Evolutionary conservation across 2,329 filamentous ascomycete genomes (phyloP).

Genomic region (Exophiala viscosa): DNA sequence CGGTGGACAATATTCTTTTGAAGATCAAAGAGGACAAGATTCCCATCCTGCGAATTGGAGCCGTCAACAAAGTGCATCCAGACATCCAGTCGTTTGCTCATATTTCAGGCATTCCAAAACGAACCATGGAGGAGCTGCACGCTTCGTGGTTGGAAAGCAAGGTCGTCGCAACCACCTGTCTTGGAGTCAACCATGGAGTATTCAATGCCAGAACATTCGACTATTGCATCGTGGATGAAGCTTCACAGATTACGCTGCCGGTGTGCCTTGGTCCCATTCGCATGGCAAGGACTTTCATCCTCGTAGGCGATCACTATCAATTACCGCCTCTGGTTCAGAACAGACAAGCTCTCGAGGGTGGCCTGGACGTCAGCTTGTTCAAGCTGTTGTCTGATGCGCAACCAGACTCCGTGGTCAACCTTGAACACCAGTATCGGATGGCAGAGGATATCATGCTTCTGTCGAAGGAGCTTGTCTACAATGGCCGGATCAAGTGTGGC

Average conservation of each 20-base stretch:
- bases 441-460: conserved; percentile 94
- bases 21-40: conserved; percentile 80
- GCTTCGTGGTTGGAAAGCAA: conserved; percentile 79
- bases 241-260: conserved; percentile 92
- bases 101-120: conserved; percentile 69
- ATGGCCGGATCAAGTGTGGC: conserved; percentile 85
- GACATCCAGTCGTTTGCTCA: conserved; percentile 83
- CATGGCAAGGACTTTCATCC: conserved; percentile 85
- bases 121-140: conserved; percentile 77
- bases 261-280: conserved; percentile 92
- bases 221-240: conserved; percentile 97
- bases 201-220: conserved; percentile 90
- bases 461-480: conserved; percentile 89
- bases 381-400: conserved; percentile 87
- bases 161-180: conserved; percentile 90
- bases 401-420: conserved; percentile 79
- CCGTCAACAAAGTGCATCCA: conserved; percentile 77
- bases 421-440: conserved; percentile 98
- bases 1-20: conserved; percentile 94
- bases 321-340: conserved; percentile 92
- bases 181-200: conserved; percentile 83
- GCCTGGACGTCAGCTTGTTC: conserved; percentile 89
- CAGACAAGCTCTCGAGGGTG: conserved; percentile 77
- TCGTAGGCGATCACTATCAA: conserved; percentile 96
- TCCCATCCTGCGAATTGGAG: conserved; percentile 78